Base-by-base conservation (phyloP, 2,329 filamentous ascomycete genomes). In the Albifimbria verrucaria region DNA sequence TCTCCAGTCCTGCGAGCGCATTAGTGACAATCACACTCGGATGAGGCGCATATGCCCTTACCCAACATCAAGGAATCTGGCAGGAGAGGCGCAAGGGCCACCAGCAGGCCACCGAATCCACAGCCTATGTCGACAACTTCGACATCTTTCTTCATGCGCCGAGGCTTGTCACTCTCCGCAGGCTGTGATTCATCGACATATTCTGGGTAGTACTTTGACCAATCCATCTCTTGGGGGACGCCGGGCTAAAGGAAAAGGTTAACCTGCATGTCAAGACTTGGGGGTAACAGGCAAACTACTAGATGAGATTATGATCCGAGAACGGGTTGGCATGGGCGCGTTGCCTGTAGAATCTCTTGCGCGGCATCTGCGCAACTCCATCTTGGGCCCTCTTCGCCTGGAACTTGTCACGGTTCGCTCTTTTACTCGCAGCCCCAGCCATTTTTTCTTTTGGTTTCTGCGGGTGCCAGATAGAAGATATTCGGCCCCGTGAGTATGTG, bases 251-350 rank as follows among this genome's bases (percentile, higher is more conserved):
- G 18, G 17, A 12, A 39, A 21, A 20, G 26, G 47, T 58, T 28
- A 62, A 46, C 42, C 41, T 49, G 18, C 24, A 22, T 47, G 21
- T 26, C 21, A 48, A 49, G 28, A 48, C 39, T 42, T 51, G 44
- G 26, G 43, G 26, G 43, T 45, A 45, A 43, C 20, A 43, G 22
- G 51, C 43, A 53, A 64, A 32, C 54, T 82, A 96, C 94, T 99
- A 99, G 64, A 81, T 80, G 68, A 99, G 78, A 53, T 83, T 78
- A 76, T 99, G 94, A 66, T 99, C 94, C 3, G 93, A 97, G 74
- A 99, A 99, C 7, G 93, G 92, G 75, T 99, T 99, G 57, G 94
- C 94, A 75, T 99, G 94, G 36, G 94, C 94, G 70, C 94, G 84
- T 73, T 99, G 94, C 52, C 94, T 85, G 71, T 96, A 99, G 75